phyloP scores from a whole-genome alignment of 805 yeast species.

The Ogataea haglerorum region DNA sequence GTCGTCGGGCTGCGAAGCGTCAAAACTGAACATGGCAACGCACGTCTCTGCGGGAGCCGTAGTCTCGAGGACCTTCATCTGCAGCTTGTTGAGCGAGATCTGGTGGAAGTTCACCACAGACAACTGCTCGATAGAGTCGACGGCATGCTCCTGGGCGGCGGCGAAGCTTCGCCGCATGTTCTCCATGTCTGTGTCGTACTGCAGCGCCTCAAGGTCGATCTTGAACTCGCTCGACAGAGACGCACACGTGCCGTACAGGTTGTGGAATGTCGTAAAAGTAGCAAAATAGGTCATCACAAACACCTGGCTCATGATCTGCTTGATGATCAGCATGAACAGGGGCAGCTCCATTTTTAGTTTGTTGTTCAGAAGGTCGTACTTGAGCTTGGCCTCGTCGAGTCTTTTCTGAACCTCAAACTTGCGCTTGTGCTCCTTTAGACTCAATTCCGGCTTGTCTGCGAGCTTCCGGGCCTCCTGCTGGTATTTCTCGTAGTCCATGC shows the following conservation, averaged over 20 bases:
- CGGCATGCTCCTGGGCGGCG: conserved; percentile 6
- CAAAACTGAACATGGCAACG: conserved; percentile 40
- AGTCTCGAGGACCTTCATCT: conserved; percentile 17
- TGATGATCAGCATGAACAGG: conserved; percentile 34
- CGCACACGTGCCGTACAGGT: conserved; percentile 12
- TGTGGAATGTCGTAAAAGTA: conserved; percentile 33
- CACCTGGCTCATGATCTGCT: conserved; percentile 32
- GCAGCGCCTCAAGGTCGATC: conserved; percentile 7
- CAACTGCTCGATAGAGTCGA: conserved; percentile 9
- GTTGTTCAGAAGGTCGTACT: conserved; percentile 37
- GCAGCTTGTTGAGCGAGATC: conserved; percentile 16
- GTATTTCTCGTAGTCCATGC: conserved; percentile 23
- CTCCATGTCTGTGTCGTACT: conserved; percentile 6
- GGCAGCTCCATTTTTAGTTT: conserved; percentile 48
- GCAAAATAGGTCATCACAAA: conserved; percentile 36
- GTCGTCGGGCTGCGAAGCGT: conserved; percentile 39
- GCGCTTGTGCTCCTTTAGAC: conserved; percentile 38
- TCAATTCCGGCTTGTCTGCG: conserved; percentile 28
- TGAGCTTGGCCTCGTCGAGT: conserved; percentile 31
- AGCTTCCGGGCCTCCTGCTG: conserved; percentile 17
- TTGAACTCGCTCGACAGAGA: conserved; percentile 10
- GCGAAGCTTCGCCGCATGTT: conserved; percentile 9
- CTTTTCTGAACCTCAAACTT: conserved; percentile 32
- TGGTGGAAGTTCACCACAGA: conserved; percentile 17
- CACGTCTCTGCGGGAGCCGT: conserved; percentile 25